These are phyloP conservation scores for Cyclaneusma minus DNA, from an alignment of 2,329 filamentous ascomycete genomes.

Conservation along the genomic window DNA sequence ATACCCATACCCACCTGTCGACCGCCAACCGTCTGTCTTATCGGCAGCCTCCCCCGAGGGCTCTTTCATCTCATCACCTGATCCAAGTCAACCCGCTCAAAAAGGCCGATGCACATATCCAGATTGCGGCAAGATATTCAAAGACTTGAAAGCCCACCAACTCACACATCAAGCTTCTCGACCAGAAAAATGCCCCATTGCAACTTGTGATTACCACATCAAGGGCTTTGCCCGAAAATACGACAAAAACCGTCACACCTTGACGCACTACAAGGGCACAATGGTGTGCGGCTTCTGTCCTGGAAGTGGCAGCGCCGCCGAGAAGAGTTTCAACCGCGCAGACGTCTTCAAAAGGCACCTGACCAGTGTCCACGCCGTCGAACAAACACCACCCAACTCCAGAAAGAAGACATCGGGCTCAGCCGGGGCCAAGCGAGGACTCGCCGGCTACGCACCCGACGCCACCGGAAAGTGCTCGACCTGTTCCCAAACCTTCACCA, in stretches of 20 bases:
- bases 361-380: constrained; percentile 82
- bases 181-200: constrained; percentile 90
- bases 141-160: constrained; percentile 73
- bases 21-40: constrained; percentile 10
- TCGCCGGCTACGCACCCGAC: constrained; percentile 57
- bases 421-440: constrained; percentile 23
- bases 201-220: constrained; percentile 80
- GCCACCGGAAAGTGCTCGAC: constrained; percentile 83
- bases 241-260: constrained; percentile 90
- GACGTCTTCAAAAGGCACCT: constrained; percentile 96
- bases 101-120: constrained; percentile 34
- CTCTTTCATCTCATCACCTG: constrained; percentile 13
- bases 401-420: constrained; percentile 44
- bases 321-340: constrained; percentile 91
- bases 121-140: constrained; percentile 42
- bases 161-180: constrained; percentile 87
- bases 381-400: constrained; percentile 85
- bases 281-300: constrained; percentile 98
- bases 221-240: constrained; percentile 96
- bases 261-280: constrained; percentile 95
- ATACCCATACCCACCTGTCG: constrained; percentile 14
- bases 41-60: not conserved
- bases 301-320: constrained; percentile 68
- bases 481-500: constrained; percentile 69
- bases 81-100: constrained; percentile 17